Percentiles rank a stretch among this genome's conserved stretches.
Conservation (phyloP, 169 alveolate genomes). For the Plasmodium chabaudi region DNA sequence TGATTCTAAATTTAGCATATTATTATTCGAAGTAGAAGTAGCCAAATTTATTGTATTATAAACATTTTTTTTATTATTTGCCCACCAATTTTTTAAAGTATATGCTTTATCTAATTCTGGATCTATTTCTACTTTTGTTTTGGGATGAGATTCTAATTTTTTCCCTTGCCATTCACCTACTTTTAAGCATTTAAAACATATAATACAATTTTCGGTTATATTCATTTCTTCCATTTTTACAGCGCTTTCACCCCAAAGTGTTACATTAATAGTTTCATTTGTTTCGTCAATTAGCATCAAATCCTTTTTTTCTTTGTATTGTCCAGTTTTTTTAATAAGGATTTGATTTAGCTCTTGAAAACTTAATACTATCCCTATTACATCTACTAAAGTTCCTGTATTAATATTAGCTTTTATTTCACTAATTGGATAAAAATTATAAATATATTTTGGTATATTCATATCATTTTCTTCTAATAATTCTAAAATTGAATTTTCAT, state of each 20-base stretch:
- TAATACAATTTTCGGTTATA: slow-evolving; percentile 33
- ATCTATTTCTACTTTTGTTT: slow-evolving; percentile 79
- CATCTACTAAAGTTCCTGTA: slow-evolving; percentile 81
- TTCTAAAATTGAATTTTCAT: slow-evolving; percentile 82
- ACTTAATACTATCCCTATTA: slow-evolving; percentile 78
- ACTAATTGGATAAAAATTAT: slow-evolving; percentile 77
- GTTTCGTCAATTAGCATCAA: slow-evolving; percentile 77
- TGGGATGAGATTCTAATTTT: slow-evolving; percentile 79
- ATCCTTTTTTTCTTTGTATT: slow-evolving; percentile 80
- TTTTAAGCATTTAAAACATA: slow-evolving; percentile 77
- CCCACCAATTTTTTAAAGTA: slow-evolving; percentile 83
- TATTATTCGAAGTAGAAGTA: neutral
- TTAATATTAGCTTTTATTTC: slow-evolving; percentile 75
- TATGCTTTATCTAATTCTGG: slow-evolving; percentile 82
- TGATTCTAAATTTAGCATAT: neutral
- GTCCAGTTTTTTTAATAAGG: slow-evolving; percentile 77
- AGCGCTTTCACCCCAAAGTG: slow-evolving; percentile 82
- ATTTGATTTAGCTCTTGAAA: slow-evolving; percentile 36
- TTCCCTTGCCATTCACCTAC: slow-evolving; percentile 86
- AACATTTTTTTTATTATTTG: slow-evolving; percentile 67
- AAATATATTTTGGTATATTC: slow-evolving; percentile 80
- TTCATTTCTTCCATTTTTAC: slow-evolving; percentile 28
- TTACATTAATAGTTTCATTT: slow-evolving; percentile 79
- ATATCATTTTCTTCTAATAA: slow-evolving; percentile 77
- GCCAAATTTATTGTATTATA: slow-evolving; percentile 3